Evolutionary conservation across 164 flowering plant genomes (phyloP).

Genomic region (Chimonanthus salicifolius): DNA sequence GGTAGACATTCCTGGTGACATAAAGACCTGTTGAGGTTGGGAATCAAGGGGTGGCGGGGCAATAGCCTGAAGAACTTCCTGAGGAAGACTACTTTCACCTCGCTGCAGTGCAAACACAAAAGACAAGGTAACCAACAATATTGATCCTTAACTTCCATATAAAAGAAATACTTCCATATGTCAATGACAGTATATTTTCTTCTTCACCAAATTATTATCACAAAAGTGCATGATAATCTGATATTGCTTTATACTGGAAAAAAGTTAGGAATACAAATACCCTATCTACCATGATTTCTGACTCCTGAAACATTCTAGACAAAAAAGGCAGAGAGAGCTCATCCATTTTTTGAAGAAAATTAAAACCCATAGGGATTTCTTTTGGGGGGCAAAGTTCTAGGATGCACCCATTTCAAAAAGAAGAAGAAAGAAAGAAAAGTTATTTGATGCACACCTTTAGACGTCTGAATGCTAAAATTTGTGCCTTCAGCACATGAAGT

Average conservation of each 20-base stretch:
- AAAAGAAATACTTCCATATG: too few relatives aligned
- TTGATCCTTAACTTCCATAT: not conserved
- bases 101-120: conserved; percentile 40
- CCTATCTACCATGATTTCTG: not conserved
- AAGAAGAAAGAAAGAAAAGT: too few relatives aligned
- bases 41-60: conserved; percentile 85
- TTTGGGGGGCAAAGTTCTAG: not conserved
- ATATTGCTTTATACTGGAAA: too few relatives aligned
- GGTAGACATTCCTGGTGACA: conserved; percentile 33
- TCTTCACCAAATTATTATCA: not conserved
- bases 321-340: not conserved
- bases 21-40: conserved; percentile 48
- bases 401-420: not conserved
- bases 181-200: too few relatives aligned
- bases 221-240: too few relatives aligned
- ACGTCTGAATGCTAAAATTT: conserved; percentile 91
- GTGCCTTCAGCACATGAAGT: conserved; percentile 95
- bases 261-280: not conserved
- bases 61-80: conserved; percentile 81
- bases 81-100: conserved; percentile 87
- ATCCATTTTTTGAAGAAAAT: not conserved
- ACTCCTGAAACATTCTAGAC: not conserved
- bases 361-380: not conserved
- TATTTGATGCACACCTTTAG: conserved; percentile 55
- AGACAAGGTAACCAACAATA: conserved; percentile 6